Evolutionary conservation across 176 grass and related monocot genomes (phyloP), one percentile per base, ranked within the genome.

Genomic region (Chrysopogon serrulatus): DNA sequence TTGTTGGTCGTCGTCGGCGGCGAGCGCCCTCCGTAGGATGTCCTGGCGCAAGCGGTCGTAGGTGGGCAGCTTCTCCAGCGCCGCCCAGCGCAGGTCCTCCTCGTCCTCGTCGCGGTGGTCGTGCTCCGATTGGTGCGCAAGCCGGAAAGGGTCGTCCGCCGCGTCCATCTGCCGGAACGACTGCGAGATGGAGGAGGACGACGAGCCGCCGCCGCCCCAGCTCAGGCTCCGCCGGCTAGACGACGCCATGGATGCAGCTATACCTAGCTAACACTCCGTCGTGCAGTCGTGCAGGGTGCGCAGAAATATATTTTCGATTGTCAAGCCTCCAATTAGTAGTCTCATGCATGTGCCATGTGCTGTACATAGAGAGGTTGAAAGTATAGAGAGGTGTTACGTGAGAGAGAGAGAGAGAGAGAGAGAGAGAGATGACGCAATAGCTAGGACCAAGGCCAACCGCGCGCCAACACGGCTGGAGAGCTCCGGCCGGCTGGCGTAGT

Each of bases 61-160:
- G 5, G 94, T 97, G 12, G 94, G 94, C 65, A 97, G 92, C 87
- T 94, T 97, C 94, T 97, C 92, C 1, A 97, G 92, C 8, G 92
- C 92, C 0, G 92, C 94, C 94, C 94, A 97, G 5, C 87, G 90
- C 13, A 97, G 87, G 72, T 90, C 90, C 94, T 94, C 94, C 85
- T 97, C 91, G 3, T 41, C 39, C 2, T 94, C 94, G 60, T 91
- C 86, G 28, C 77, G 86, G 32, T 87, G 86, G 7, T 65, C 73
- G 67, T 61, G 64, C 64, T 69, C 41, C 40, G 65, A 51, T 27
- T 36, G 33, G n/a, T 41, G 8, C 17, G 71, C 51, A 15, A 77
- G 80, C 9, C 84, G 78, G 79, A 93, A 91, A 1, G 78, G 78
- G 85, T 82, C 85, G 2, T 86, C 85, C 39, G 0, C 39, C 77